Percentiles rank a stretch among this genome's conserved stretches.
These are phyloP conservation scores for Nicotiana knightiana DNA, from an alignment of 257 asterid species.

Conservation along the genomic window DNA sequence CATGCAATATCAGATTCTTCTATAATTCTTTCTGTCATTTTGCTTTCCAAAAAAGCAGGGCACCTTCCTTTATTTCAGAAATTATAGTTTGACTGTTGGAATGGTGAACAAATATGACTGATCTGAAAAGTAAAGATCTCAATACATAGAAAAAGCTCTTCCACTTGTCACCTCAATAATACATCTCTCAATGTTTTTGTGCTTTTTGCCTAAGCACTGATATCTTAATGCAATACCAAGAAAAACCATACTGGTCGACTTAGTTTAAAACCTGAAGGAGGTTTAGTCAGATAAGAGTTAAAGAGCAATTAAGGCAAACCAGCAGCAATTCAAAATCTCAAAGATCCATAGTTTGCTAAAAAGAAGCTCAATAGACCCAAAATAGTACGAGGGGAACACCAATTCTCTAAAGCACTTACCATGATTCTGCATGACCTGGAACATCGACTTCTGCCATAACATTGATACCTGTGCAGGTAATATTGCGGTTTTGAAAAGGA, in stretches of 20 bases:
- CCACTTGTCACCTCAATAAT: neutral
- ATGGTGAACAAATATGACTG: neutral
- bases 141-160: neutral
- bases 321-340: neutral
- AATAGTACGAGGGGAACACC: neutral
- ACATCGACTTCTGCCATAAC: conserved; percentile 96
- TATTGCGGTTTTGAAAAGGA: neutral
- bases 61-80: neutral
- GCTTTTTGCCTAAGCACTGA: neutral
- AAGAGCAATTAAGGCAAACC: neutral
- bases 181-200: neutral
- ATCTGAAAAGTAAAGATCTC: neutral
- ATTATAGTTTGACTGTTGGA: neutral
- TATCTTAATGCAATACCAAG: neutral
- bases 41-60: neutral
- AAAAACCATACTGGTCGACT: neutral
- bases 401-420: conserved; percentile 37
- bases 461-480: conserved; percentile 57
- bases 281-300: neutral
- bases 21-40: neutral
- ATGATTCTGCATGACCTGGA: conserved; percentile 95
- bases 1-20: neutral
- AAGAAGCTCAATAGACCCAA: neutral
- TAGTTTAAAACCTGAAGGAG: neutral
- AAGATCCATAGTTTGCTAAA: neutral